phyloP scores from a whole-genome alignment of 179 eudicot species.

The Drosera spatulata region DNA sequence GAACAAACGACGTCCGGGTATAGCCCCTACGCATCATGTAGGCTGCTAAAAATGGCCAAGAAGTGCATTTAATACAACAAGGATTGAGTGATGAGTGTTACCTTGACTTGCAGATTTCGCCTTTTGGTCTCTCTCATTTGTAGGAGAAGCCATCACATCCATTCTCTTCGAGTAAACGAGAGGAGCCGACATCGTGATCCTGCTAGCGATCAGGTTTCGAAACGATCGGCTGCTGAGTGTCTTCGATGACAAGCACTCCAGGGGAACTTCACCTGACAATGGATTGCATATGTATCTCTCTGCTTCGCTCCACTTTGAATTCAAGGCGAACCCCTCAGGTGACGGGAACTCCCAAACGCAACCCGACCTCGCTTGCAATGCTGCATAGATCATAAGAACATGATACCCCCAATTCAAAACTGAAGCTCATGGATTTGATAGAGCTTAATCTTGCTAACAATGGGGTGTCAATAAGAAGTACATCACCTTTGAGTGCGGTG shows the following conservation, averaged over 20 bases:
- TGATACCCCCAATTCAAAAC: background rate
- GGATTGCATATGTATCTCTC: constrained; percentile 91
- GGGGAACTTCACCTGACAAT: constrained; percentile 78
- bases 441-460: background rate
- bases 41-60: background rate
- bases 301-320: constrained; percentile 96
- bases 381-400: constrained; percentile 14
- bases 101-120: constrained; percentile 14
- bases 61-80: background rate
- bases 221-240: constrained; percentile 64
- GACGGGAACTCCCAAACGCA: constrained; percentile 66
- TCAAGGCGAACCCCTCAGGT: constrained; percentile 61
- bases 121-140: constrained; percentile 11
- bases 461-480: background rate
- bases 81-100: background rate
- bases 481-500: constrained; percentile 71
- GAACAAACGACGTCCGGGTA: background rate
- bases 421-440: background rate
- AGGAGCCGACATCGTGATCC: constrained; percentile 92
- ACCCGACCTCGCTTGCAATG: constrained; percentile 71
- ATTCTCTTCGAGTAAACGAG: constrained; percentile 39
- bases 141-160: constrained; percentile 13
- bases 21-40: background rate
- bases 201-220: constrained; percentile 30
- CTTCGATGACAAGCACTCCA: constrained; percentile 90